These are phyloP conservation scores for Tetrahymena thermophila DNA, from an alignment of 73 alveolate species.

Conservation along the genomic window DNA sequence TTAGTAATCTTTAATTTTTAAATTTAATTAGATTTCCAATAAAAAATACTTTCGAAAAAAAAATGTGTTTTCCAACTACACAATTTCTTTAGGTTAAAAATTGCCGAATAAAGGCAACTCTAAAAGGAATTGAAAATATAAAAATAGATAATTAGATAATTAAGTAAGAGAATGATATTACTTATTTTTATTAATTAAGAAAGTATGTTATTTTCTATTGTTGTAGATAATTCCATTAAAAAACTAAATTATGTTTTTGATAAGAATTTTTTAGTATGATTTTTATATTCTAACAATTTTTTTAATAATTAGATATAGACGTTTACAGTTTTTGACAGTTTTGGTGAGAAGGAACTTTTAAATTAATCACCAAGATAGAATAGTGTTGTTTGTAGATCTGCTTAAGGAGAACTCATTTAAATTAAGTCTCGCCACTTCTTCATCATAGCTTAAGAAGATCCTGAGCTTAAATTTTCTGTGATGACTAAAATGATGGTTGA, in stretches of 20 bases:
- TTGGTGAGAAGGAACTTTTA: background rate
- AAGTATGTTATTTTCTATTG: background rate
- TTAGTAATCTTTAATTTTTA: background rate
- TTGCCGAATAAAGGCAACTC: background rate
- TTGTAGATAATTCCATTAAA: background rate
- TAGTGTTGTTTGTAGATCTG: background rate
- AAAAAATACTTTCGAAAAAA: background rate
- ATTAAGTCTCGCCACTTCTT: background rate
- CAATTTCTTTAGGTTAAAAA: background rate
- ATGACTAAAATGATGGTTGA: background rate
- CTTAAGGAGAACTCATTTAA: background rate
- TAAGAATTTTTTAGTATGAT: background rate
- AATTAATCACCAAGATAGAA: background rate
- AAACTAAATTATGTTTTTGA: background rate
- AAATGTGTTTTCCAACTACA: background rate
- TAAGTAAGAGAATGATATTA: background rate
- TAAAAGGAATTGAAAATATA: background rate
- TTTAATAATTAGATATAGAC: background rate
- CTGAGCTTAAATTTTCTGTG: background rate
- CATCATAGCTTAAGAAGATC: background rate
- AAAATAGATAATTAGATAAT: too few relatives aligned
- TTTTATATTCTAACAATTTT: background rate
- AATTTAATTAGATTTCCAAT: background rate
- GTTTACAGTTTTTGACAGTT: background rate
- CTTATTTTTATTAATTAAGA: background rate